A percentile compares a stretch with the other conserved stretches of the same genome.
Conservation (phyloP, 164 flowering plant genomes). For the Vitis amurensis region DNA sequence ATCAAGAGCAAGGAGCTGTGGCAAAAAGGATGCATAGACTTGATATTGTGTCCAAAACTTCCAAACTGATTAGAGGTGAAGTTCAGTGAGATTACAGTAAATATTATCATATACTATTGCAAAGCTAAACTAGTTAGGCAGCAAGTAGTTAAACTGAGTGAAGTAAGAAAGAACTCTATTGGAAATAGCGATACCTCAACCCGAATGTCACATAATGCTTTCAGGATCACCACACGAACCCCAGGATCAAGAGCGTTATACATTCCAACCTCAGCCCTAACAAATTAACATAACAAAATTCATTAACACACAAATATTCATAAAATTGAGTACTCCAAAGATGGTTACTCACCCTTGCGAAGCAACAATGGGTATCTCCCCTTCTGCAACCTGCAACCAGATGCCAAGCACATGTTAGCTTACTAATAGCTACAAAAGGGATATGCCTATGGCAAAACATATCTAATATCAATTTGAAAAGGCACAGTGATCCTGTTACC, state of each 20-base stretch:
- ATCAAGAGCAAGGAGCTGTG: too few species aligned
- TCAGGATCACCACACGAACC: slow-evolving; percentile 84
- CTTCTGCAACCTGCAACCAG: slow-evolving; percentile 85
- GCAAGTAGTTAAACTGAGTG: slow-evolving; percentile 1
- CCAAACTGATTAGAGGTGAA: too few species aligned
- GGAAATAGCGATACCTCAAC: slow-evolving; percentile 71
- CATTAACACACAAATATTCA: slow-evolving; percentile 13
- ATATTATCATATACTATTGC: neutral
- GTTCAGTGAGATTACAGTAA: too few species aligned
- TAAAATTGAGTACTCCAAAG: neutral
- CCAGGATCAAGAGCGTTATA: slow-evolving; percentile 86
- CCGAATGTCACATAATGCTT: slow-evolving; percentile 95
- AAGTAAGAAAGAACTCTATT: neutral
- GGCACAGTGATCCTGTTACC: slow-evolving; percentile 47
- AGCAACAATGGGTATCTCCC: slow-evolving; percentile 92
- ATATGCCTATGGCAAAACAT: neutral
- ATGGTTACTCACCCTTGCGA: slow-evolving; percentile 84
- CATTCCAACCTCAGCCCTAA: slow-evolving; percentile 70
- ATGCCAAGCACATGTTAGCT: slow-evolving; percentile 11
- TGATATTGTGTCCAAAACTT: too few species aligned
- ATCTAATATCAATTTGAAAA: slow-evolving; percentile 9
- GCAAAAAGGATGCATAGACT: too few species aligned
- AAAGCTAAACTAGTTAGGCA: neutral
- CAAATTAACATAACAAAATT: slow-evolving; percentile 18
- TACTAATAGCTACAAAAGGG: neutral